Conservation (phyloP, 495 filamentous ascomycete species). For the Viridothelium virens region DNA sequence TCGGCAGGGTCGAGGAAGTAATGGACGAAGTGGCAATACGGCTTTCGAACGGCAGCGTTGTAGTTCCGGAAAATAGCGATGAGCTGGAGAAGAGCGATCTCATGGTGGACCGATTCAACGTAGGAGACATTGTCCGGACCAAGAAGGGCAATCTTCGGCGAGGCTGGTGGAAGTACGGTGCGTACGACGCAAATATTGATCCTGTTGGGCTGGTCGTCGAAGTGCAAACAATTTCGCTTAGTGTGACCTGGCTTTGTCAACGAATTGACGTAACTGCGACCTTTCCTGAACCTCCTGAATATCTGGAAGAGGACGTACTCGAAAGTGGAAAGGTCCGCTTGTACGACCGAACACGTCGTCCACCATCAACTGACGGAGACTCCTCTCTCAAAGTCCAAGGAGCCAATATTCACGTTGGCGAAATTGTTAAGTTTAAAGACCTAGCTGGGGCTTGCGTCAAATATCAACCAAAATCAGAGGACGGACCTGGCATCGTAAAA, state of each 20-base stretch:
- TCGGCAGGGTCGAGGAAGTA: slow-evolving; percentile 32
- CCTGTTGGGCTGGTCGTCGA: slow-evolving; percentile 46
- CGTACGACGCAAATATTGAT: slow-evolving; percentile 39
- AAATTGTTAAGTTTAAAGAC: slow-evolving; percentile 49
- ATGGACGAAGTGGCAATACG: slow-evolving; percentile 28
- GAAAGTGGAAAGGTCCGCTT: slow-evolving; percentile 25
- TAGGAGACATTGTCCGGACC: slow-evolving; percentile 45
- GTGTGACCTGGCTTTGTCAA: slow-evolving; percentile 44
- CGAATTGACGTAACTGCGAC: slow-evolving; percentile 11
- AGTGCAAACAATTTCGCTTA: slow-evolving; percentile 35
- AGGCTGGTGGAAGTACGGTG: slow-evolving; percentile 44
- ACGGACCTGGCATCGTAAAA: slow-evolving; percentile 30
- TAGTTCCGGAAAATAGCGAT: slow-evolving; percentile 31
- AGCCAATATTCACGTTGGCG: slow-evolving; percentile 33
- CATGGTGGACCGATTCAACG: slow-evolving; percentile 16
- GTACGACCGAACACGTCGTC: slow-evolving; percentile 28
- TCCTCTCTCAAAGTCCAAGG: slow-evolving; percentile 7
- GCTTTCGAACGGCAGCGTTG: slow-evolving; percentile 34
- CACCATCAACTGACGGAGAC: slow-evolving; percentile 10
- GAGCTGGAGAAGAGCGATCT: slow-evolving; percentile 27
- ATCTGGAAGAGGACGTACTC: slow-evolving; percentile 23
- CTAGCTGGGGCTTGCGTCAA: slow-evolving; percentile 40
- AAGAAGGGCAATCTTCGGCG: slow-evolving; percentile 44
- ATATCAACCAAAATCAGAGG: slow-evolving; percentile 35
- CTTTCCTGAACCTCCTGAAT: slow-evolving; percentile 17